Evolutionary conservation across 768 basidiomycete species (phyloP).

Genomic region (Lyophyllum shimeji): DNA sequence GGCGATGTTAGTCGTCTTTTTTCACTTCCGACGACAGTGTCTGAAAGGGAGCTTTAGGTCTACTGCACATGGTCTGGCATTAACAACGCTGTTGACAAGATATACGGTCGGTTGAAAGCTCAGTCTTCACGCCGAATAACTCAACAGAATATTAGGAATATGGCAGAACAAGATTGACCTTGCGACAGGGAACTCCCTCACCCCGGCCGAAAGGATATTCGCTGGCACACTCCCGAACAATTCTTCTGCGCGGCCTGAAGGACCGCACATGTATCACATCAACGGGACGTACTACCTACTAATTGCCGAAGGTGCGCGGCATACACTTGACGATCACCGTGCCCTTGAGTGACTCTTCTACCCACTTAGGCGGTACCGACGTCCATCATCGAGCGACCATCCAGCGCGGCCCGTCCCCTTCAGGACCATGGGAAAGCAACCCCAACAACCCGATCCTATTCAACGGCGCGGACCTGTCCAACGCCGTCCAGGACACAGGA

Average conservation of each 20-base stretch:
- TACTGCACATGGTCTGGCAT: conserved; percentile 39
- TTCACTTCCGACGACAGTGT: no score
- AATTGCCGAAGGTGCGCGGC: conserved; percentile 34
- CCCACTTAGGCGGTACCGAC: conserved; percentile 32
- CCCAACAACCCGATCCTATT: conserved; percentile 38
- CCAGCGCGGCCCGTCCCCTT: conserved; percentile 35
- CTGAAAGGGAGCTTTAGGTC: no score
- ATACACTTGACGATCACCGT: neutral
- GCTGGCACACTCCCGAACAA: conserved; percentile 35
- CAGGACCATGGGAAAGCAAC: conserved; percentile 41
- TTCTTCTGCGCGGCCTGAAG: conserved; percentile 37
- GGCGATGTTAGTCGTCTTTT: conserved; percentile 33
- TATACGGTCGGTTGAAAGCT: conserved; percentile 28
- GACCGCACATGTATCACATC: conserved; percentile 38
- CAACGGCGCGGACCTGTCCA: conserved; percentile 34
- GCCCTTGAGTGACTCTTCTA: neutral
- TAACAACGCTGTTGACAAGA: conserved; percentile 39
- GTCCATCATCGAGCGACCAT: conserved; percentile 35
- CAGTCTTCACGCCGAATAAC: neutral
- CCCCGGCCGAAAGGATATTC: conserved; percentile 35
- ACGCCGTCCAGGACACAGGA: conserved; percentile 37
- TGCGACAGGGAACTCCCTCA: conserved; percentile 33
- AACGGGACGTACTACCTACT: conserved; percentile 39
- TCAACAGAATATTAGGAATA: conserved; percentile 27
- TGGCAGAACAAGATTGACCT: conserved; percentile 40